phyloP scores from a whole-genome alignment of 805 yeast genomes.

The Metschnikowia kofuensis region DNA sequence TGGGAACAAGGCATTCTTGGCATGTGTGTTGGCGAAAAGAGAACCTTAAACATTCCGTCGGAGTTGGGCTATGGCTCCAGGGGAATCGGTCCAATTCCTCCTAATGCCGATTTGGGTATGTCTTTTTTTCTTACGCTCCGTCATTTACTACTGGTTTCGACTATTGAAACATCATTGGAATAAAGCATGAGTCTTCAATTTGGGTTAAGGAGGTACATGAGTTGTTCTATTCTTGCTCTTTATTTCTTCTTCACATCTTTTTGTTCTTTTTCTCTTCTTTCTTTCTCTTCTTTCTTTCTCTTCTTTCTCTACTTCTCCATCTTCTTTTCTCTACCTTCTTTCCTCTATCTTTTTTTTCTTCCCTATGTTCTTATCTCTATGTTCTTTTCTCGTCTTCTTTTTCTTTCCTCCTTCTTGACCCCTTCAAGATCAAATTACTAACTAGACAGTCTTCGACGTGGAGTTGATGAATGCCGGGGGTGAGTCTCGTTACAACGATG shows the following conservation, averaged over 20 bases:
- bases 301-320: too few relatives aligned
- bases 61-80: constrained; percentile 71
- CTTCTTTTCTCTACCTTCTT: too few relatives aligned
- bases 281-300: too few relatives aligned
- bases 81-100: constrained; percentile 79
- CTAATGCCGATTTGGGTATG: constrained; percentile 61
- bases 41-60: constrained; percentile 78
- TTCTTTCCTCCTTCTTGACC: constrained; percentile 13
- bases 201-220: too few relatives aligned
- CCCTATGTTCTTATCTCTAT: too few relatives aligned
- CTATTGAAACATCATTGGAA: too few relatives aligned
- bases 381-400: background rate
- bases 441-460: constrained; percentile 44
- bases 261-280: too few relatives aligned
- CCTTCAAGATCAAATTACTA: constrained; percentile 12
- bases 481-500: constrained; percentile 12
- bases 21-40: constrained; percentile 87
- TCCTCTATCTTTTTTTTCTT: background rate
- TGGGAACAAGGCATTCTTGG: constrained; percentile 81
- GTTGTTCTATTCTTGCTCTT: too few relatives aligned
- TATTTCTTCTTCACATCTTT: too few relatives aligned
- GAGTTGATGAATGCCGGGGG: constrained; percentile 60
- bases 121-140: constrained; percentile 1
- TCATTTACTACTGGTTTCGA: too few relatives aligned
- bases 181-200: too few relatives aligned